These are phyloP conservation scores for Populus alba DNA, from an alignment of 345 rosid genomes.

Conservation along the genomic window DNA sequence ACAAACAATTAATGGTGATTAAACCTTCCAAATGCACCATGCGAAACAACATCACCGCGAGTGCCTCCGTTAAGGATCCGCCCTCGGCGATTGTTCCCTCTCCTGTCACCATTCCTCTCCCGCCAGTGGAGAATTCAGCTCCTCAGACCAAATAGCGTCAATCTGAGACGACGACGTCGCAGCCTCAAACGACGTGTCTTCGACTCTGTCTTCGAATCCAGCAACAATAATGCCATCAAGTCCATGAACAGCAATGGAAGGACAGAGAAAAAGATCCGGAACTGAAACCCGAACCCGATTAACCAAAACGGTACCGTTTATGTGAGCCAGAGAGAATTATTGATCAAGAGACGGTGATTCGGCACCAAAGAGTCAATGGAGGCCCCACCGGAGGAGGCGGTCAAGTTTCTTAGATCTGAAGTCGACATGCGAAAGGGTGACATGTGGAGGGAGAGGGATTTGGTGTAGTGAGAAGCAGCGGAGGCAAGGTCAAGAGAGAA, in stretches of 20 bases:
- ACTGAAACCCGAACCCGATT: conserved; percentile 22
- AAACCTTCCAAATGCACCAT: neutral
- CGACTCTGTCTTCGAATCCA: neutral
- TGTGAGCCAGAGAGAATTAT: neutral
- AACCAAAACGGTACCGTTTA: conserved; percentile 15
- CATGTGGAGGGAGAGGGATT: conserved; percentile 30
- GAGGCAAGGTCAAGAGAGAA: conserved; percentile 36
- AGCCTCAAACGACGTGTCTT: neutral
- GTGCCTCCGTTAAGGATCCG: neutral
- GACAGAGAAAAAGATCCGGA: conserved; percentile 34
- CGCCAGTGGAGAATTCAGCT: neutral
- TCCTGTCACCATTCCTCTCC: neutral
- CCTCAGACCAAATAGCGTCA: neutral
- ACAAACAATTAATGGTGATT: neutral
- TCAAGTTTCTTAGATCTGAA: conserved; percentile 11
- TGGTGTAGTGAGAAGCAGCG: conserved; percentile 19
- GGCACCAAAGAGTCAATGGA: conserved; percentile 28
- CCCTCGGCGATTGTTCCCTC: neutral
- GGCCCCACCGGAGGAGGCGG: neutral
- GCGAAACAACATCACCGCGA: neutral
- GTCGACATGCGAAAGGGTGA: conserved; percentile 21
- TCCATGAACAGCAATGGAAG: conserved; percentile 38
- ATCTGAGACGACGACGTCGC: neutral
- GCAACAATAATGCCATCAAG: conserved; percentile 34
- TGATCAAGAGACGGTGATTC: neutral